Base-by-base conservation (phyloP, 2,329 filamentous ascomycete genomes). In the Graphium sp. region DNA sequence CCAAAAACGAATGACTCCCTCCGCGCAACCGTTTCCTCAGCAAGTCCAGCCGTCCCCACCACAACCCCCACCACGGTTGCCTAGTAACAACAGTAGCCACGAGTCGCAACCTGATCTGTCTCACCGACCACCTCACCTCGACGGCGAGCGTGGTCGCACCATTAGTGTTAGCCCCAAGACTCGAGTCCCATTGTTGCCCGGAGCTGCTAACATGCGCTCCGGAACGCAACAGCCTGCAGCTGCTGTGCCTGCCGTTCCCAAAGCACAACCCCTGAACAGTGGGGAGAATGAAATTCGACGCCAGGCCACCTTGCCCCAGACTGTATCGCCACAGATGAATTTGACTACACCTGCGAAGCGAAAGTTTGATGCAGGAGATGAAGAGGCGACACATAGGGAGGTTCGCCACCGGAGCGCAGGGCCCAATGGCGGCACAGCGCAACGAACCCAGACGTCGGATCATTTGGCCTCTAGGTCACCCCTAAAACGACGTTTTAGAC, bases 161-260 rank as follows among this genome's bases (percentile, higher is more conserved):
- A 49, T 77, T 30, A 85, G 78, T 43, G 70, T 87, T 28, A 87
- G 79, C 46, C 81, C 82, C 18, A 84, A 82, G 52, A 83, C 79
- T 20, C 61, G 66, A 36, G 55, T 74, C 11, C 54, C 61, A 15
- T 11, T 18, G 12, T 15, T 18, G 9, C 25, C 25, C 10, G 10
- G 17, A 9, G n/a, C 25, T 18, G 25, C 22, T 12, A 13, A 11
- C 24, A 18, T 24, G 12, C 22, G n/a, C n/a, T n/a, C n/a, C n/a
- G n/a, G n/a, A n/a, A n/a, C n/a, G n/a, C n/a, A n/a, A n/a, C n/a
- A n/a, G n/a, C n/a, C n/a, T n/a, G n/a, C n/a, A n/a, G n/a, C n/a
- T n/a, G n/a, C 20, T 22, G 20, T 12, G 10, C 10, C 20, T 22
- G 20, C 20, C 20, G 20, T 12, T 12, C 20, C 20, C 20, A 22